Base-by-base conservation (phyloP, 2,329 filamentous ascomycete species). In the Penicillium sp. region DNA sequence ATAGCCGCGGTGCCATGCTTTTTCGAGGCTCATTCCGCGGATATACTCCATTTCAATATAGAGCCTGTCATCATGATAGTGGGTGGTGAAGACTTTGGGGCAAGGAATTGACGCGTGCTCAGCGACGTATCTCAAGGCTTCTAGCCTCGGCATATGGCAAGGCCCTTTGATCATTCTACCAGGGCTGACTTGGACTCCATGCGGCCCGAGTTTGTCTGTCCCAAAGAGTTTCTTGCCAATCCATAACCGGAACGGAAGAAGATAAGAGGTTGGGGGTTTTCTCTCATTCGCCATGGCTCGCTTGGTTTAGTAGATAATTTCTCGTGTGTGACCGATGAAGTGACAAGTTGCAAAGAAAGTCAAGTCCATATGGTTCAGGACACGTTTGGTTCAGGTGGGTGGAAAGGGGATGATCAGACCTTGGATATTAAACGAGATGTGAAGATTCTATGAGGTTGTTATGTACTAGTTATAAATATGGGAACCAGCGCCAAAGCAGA, bases 101-200 rank as follows among this genome's bases (percentile, higher is more conserved):
- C 48, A 6, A 48, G 43, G 52, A 41, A 54, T 48, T 25, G 52
- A 41, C 6, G 43, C 49, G 19, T 54, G n/a, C 9, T 33, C 15
- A 49, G 35, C 43, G 17, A 54, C 25, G 10, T 54, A 54, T 48
- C 7, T 49, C 52, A 54, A 4, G 27, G 52, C 51, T n/a, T 7
- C 51, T 31, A 48, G 42, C 33, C 48, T 42, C 5, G 33, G 6
- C 5, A 3, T 17, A 6, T 3, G 0, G 25, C 51, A 40, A 4
- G 42, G 33, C 13, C 33, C 51, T 47, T 47, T 54, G 23, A 54
- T 47, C n/a, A 54, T 54, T 54, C 33, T 54, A 4, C n/a, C 15
- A 29, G 15, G 31, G 41, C 51, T 54, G 23, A 47, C n/a, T 47
- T 10, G 41, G 17, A 47, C 51, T 40, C 51, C 51, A n/a, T 6